Conservation (phyloP, 192 early-diverging fungal species). For the Umbelopsis ramanniana region DNA sequence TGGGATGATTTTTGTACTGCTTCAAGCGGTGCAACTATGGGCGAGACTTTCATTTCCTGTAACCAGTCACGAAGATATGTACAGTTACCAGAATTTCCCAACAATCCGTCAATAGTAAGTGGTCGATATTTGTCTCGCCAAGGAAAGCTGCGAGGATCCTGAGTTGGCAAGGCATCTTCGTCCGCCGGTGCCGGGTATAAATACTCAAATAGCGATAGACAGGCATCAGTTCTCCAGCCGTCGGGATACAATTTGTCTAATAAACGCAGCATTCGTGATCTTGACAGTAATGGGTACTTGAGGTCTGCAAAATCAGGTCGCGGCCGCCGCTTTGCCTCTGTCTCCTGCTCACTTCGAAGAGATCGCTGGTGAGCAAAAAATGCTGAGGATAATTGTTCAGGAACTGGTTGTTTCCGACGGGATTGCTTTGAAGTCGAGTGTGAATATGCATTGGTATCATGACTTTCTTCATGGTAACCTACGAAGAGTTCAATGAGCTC, state of each 20-base stretch:
- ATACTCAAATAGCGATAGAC: conserved; percentile 2
- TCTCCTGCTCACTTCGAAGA: neutral
- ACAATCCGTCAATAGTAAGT: conserved; percentile 8
- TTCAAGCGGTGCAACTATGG: conserved; percentile 15
- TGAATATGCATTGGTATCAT: neutral
- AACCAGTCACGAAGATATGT: conserved; percentile 31
- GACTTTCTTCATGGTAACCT: neutral
- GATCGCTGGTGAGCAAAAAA: neutral
- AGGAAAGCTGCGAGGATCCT: neutral
- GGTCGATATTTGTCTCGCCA: conserved; percentile 40
- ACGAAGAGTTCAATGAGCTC: neutral
- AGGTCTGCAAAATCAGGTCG: neutral
- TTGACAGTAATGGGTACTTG: neutral
- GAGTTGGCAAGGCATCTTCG: neutral
- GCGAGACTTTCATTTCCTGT: conserved; percentile 28
- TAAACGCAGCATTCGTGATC: neutral
- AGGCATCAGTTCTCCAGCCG: neutral
- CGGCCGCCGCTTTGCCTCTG: neutral
- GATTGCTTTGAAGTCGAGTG: too few relatives aligned
- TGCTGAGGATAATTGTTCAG: neutral
- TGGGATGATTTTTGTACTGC: neutral
- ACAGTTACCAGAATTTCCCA: conserved; percentile 8
- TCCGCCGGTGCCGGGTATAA: conserved; percentile 4
- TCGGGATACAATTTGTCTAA: conserved; percentile 2
- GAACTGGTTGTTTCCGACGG: too few relatives aligned